Conservation (phyloP, 2,329 filamentous ascomycete genomes). For the Karstenula rhodostoma region DNA sequence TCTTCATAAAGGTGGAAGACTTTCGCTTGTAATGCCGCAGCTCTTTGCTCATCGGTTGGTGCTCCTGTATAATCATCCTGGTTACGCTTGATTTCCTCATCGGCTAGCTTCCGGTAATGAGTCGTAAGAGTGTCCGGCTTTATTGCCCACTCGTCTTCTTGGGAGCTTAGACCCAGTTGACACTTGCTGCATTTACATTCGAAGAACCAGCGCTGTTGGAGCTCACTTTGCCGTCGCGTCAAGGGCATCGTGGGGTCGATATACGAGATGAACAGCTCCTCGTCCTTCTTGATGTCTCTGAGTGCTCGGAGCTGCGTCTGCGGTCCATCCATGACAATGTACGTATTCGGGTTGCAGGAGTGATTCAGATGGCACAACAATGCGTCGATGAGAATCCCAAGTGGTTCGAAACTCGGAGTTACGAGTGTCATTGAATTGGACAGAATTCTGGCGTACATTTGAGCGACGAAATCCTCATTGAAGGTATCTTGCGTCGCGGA, state of each 20-base stretch:
- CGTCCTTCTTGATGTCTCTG: constrained; percentile 59
- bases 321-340: constrained; percentile 64
- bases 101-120: constrained; percentile 32
- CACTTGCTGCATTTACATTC: constrained; percentile 65
- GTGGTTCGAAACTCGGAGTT: constrained; percentile 62
- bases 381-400: constrained; percentile 68
- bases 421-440: constrained; percentile 67
- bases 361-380: constrained; percentile 66
- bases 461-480: constrained; percentile 52
- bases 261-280: constrained; percentile 70
- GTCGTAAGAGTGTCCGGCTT: constrained; percentile 37
- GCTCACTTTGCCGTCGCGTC: constrained; percentile 59
- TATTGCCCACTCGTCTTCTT: constrained; percentile 54
- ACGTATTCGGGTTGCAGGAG: constrained; percentile 68
- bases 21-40: constrained; percentile 37
- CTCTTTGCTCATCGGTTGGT: constrained; percentile 33
- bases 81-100: constrained; percentile 26
- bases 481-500: constrained; percentile 54
- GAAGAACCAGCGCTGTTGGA: constrained; percentile 66
- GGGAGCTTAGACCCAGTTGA: constrained; percentile 39
- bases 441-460: constrained; percentile 61
- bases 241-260: constrained; percentile 64
- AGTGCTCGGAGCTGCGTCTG: constrained; percentile 61
- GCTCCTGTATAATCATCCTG: constrained; percentile 33
- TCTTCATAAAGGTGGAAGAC: constrained; percentile 37